phyloP scores from a whole-genome alignment of 768 basidiomycete genomes.

The Astraeus odoratus region DNA sequence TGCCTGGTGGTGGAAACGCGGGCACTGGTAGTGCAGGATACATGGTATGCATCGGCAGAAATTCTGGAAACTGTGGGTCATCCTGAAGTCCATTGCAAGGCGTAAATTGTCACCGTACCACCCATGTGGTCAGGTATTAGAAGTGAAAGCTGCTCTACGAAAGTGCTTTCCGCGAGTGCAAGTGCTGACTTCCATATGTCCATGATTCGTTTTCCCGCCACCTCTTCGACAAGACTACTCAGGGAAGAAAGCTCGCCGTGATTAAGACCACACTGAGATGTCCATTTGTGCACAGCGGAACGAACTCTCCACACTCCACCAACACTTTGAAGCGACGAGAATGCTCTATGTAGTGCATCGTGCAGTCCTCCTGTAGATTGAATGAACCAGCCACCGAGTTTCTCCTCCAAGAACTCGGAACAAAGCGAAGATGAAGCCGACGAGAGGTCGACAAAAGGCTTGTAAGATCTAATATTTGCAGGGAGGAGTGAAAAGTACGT shows the following conservation, averaged over 20 bases:
- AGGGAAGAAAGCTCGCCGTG: constrained; percentile 41
- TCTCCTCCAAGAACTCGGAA: constrained; percentile 35
- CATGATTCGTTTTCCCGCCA: constrained; percentile 47
- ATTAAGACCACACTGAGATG: constrained; percentile 37
- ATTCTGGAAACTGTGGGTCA: constrained; percentile 32
- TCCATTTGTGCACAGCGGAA: constrained; percentile 41
- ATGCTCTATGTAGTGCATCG: constrained; percentile 46
- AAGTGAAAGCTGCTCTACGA: constrained; percentile 36
- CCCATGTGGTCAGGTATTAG: constrained; percentile 7
- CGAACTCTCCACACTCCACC: constrained; percentile 71
- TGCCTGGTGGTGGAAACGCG: constrained; percentile 32
- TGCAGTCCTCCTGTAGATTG: constrained; percentile 42
- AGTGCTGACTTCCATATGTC: constrained; percentile 54
- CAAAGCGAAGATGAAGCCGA: constrained; percentile 50
- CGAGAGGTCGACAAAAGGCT: constrained; percentile 74
- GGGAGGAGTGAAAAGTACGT: constrained; percentile 79
- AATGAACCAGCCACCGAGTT: constrained; percentile 59
- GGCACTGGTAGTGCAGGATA: constrained; percentile 50
- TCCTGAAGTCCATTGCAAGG: background rate
- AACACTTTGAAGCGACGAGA: constrained; percentile 50
- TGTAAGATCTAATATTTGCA: constrained; percentile 62
- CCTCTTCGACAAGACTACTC: constrained; percentile 41
- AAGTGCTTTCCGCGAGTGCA: constrained; percentile 35
- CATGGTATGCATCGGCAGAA: constrained; percentile 46
- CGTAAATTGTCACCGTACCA: constrained; percentile 11